Evolutionary conservation across 2,329 filamentous ascomycete species (phyloP).

Genomic region (Penicillium glabrum): DNA sequence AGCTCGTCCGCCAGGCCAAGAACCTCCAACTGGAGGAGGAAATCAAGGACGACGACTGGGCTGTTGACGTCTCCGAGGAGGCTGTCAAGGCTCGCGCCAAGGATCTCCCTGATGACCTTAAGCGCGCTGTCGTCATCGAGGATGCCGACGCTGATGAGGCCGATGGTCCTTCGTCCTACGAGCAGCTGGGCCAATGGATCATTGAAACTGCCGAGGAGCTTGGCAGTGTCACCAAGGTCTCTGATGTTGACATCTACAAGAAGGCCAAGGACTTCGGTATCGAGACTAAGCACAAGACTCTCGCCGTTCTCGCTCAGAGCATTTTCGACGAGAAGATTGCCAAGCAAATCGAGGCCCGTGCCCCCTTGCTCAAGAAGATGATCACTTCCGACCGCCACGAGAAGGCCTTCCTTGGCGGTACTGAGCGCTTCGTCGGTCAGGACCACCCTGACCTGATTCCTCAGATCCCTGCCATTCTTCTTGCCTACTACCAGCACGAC

Average conservation of each 20-base stretch:
- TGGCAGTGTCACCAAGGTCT: slow-evolving; percentile 74
- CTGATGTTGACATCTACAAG: slow-evolving; percentile 88
- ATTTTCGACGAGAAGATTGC: slow-evolving; percentile 89
- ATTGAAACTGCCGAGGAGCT: slow-evolving; percentile 67
- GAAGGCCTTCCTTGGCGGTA: slow-evolving; percentile 91
- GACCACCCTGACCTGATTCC: slow-evolving; percentile 76
- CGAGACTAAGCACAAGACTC: slow-evolving; percentile 88
- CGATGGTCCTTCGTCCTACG: slow-evolving; percentile 78
- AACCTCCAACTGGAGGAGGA: slow-evolving; percentile 70
- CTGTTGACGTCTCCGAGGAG: slow-evolving; percentile 92
- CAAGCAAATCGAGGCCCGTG: slow-evolving; percentile 81
- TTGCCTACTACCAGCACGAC: slow-evolving; percentile 88
- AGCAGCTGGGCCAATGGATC: slow-evolving; percentile 92
- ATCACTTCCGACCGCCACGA: slow-evolving; percentile 90
- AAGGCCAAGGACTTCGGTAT: slow-evolving; percentile 97
- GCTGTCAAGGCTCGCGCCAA: slow-evolving; percentile 93
- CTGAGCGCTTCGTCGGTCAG: slow-evolving; percentile 85
- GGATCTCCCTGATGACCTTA: slow-evolving; percentile 90
- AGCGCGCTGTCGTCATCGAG: slow-evolving; percentile 82
- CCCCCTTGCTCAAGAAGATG: slow-evolving; percentile 87
- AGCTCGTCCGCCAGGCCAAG: slow-evolving; percentile 73
- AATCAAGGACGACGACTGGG: slow-evolving; percentile 87
- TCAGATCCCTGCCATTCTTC: slow-evolving; percentile 80
- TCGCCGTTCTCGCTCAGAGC: slow-evolving; percentile 88
- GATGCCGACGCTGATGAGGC: slow-evolving; percentile 78